Evolutionary conservation across 495 filamentous ascomycete species (phyloP).

Genomic region (Aspergillus coremiiformis): DNA sequence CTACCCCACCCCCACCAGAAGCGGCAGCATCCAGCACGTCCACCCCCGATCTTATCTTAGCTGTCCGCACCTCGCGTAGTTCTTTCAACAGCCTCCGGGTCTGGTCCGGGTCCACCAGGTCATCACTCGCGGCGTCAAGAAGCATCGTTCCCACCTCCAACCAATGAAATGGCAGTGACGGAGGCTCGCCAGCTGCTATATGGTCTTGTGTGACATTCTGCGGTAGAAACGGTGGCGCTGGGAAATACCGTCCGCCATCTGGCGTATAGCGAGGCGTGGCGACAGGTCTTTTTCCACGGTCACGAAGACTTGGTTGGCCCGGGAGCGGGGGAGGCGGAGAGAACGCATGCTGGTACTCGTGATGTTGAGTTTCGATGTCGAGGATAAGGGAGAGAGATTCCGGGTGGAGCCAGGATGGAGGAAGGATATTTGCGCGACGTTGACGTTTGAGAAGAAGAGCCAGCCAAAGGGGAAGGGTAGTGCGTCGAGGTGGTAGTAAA

Average conservation of each 20-base stretch:
- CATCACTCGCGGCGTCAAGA: conserved; percentile 75
- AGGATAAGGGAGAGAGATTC: conserved; percentile 67
- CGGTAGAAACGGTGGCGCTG: conserved; percentile 36
- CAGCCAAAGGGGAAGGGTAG: conserved; percentile 84
- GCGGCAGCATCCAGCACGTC: conserved; percentile 58
- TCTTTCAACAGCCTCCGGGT: conserved; percentile 72
- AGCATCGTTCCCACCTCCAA: conserved; percentile 80
- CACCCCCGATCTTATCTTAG: conserved; percentile 75
- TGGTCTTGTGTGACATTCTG: conserved; percentile 33
- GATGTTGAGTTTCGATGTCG: conserved; percentile 63
- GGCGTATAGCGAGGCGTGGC: conserved; percentile 33
- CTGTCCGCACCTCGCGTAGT: conserved; percentile 77
- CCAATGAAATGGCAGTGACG: conserved; percentile 88
- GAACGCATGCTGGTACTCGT: conserved; percentile 55
- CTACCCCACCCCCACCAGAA: conserved; percentile 56
- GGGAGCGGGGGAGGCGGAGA: conserved; percentile 64
- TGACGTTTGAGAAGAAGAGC: conserved; percentile 96
- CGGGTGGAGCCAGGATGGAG: conserved; percentile 79
- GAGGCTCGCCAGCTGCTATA: conserved; percentile 23
- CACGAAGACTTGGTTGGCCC: conserved; percentile 28
- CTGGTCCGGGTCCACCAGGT: conserved; percentile 67
- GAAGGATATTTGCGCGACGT: conserved; percentile 84
- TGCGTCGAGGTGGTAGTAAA: conserved; percentile 74
- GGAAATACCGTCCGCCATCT: conserved; percentile 36
- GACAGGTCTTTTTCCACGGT: conserved; percentile 24